These are phyloP conservation scores for Kodamaea anthophila DNA, from an alignment of 1,139 yeast genomes.

Conservation along the genomic window DNA sequence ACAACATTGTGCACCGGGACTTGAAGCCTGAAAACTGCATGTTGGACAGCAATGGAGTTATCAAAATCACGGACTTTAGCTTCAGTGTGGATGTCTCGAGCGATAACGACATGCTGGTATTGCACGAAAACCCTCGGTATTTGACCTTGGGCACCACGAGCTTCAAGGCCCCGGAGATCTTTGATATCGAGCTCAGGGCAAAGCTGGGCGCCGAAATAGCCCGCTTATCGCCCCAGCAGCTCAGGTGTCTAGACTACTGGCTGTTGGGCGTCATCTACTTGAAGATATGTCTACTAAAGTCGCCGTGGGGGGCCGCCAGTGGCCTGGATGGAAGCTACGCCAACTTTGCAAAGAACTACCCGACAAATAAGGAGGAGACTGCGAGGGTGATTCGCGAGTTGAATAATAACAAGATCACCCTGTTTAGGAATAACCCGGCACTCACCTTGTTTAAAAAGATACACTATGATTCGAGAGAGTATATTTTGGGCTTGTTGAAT, in stretches of 20 bases:
- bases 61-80: conserved; percentile 50
- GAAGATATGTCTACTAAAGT: conserved; percentile 36
- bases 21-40: conserved; percentile 52
- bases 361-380: conserved; percentile 6
- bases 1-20: conserved; percentile 45
- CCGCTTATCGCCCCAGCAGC: conserved; percentile 17
- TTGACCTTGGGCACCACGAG: conserved; percentile 45
- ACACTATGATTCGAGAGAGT: conserved; percentile 34
- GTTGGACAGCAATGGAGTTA: conserved; percentile 38
- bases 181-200: conserved; percentile 18
- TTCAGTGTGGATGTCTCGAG: conserved; percentile 31
- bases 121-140: conserved; percentile 18
- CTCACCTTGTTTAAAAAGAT: conserved; percentile 29
- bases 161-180: conserved; percentile 52
- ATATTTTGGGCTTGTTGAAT: conserved; percentile 28
- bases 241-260: conserved; percentile 39
- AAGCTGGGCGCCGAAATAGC: neutral
- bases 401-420: conserved; percentile 11
- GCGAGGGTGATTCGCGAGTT: conserved; percentile 11
- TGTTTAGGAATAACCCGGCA: conserved; percentile 24
- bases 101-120: conserved; percentile 12
- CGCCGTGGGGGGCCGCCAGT: conserved; percentile 44
- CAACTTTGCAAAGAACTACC: conserved; percentile 11
- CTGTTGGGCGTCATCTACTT: conserved; percentile 46
- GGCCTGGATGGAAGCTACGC: conserved; percentile 10